Conservation (phyloP, 345 rosid genomes). For the Brassica napus region Da-Ae NC_063442.1:29500501-29501000, state of each 20-base stretch:
- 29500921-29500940: constrained; percentile 70
- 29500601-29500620: constrained; percentile 14
- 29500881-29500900: not conserved
- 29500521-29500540: constrained; percentile 15
- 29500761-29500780: constrained; percentile 87
- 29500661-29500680: not conserved
- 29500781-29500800: constrained; percentile 55
- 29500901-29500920: constrained; percentile 54
- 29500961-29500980: constrained; percentile 61
- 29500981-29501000: constrained; percentile 41
- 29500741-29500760: constrained; percentile 94
- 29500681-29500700: constrained; percentile 24
- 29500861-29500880: not conserved
- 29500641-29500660: not conserved
- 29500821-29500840: not conserved
- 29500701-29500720: constrained; percentile 90
- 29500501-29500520: not conserved
- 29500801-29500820: constrained; percentile 87
- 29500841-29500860: not conserved
- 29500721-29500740: constrained; percentile 92
- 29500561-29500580: constrained; percentile 99
- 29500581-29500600: constrained; percentile 91
- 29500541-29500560: constrained; percentile 97
- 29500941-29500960: constrained; percentile 74
- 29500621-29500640: not conserved